A percentile compares a stretch with the other conserved stretches of the same genome.
Evolutionary conservation across 75 land plant genomes (phyloP).

Genomic region (Ceratopteris richardii): DNA sequence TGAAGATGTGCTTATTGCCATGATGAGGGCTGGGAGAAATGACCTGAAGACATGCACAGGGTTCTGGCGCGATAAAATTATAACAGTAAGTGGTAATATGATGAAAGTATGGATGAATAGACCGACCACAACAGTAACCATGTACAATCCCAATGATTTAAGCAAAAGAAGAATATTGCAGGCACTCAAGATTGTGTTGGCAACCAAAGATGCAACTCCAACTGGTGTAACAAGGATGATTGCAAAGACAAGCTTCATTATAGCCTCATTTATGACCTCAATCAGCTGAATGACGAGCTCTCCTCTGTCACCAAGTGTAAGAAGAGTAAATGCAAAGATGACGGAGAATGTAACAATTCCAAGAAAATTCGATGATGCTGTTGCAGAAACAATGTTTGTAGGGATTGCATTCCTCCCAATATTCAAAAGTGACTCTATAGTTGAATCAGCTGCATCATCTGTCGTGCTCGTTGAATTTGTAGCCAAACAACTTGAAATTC

Average conservation of each 20-base stretch:
- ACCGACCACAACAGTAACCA: too few relatives aligned
- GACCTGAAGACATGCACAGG: too few relatives aligned
- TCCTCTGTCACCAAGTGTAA: conserved; percentile 28
- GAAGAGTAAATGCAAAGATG: conserved; percentile 20
- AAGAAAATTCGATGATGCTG: conserved; percentile 28
- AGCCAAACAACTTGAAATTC: neutral
- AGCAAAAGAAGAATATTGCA: conserved; percentile 20
- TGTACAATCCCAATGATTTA: conserved; percentile 25
- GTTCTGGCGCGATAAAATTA: conserved; percentile 15
- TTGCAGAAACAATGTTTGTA: conserved; percentile 28
- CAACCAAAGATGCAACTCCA: too few relatives aligned
- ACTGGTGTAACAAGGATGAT: too few relatives aligned
- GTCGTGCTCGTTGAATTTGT: neutral
- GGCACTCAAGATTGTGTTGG: conserved; percentile 27
- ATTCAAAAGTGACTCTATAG: too few relatives aligned
- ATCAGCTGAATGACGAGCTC: too few relatives aligned
- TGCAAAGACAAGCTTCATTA: conserved; percentile 33
- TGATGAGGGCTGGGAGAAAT: too few relatives aligned
- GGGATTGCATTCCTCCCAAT: too few relatives aligned
- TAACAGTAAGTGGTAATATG: conserved; percentile 17
- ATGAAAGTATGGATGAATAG: conserved; percentile 23
- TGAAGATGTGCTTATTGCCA: too few relatives aligned
- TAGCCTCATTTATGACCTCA: too few relatives aligned
- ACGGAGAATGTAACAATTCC: too few relatives aligned
- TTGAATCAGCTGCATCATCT: too few relatives aligned